Conservation (phyloP, 2,329 filamentous ascomycete genomes). For the Colletotrichum lentis region DNA sequence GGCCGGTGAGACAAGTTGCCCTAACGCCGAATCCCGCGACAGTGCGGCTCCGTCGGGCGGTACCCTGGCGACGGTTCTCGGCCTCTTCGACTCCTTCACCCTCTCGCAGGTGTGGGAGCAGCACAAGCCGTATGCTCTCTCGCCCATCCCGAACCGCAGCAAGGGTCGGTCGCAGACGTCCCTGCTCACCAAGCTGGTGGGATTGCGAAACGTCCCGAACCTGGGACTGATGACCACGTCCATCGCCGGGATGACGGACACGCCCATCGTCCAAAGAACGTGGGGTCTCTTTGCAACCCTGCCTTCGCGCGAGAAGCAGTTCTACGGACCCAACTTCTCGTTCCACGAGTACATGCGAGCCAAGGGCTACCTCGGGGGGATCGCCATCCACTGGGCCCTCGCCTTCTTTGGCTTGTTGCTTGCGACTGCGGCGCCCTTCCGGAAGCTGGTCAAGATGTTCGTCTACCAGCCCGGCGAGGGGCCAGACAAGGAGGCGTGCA, state of each 20-base stretch:
- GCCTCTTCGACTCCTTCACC: conserved; percentile 61
- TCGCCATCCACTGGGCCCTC: conserved; percentile 60
- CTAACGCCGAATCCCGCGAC: conserved; percentile 35
- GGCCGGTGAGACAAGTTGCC: conserved; percentile 15
- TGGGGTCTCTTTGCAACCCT: conserved; percentile 67
- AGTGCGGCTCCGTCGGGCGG: conserved; percentile 68
- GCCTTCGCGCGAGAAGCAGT: conserved; percentile 52
- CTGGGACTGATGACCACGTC: conserved; percentile 66
- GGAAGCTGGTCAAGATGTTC: conserved; percentile 54
- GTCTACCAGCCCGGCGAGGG: conserved; percentile 66
- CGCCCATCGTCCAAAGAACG: conserved; percentile 64
- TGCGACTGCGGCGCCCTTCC: conserved; percentile 54
- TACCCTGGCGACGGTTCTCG: conserved; percentile 73
- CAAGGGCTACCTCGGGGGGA: conserved; percentile 59
- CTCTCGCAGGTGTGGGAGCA: conserved; percentile 57
- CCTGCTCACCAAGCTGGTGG: conserved; percentile 58
- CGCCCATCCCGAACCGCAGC: conserved; percentile 60
- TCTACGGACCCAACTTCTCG: conserved; percentile 69
- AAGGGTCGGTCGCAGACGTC: conserved; percentile 44
- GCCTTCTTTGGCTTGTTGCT: conserved; percentile 55
- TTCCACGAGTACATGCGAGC: conserved; percentile 64
- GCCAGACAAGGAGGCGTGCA: conserved; percentile 59
- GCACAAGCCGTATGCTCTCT: conserved; percentile 63
- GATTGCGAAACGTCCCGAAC: conserved; percentile 57
- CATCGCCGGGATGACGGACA: conserved; percentile 58